Percentiles rank a stretch among this genome's conserved stretches.
phyloP scores from a whole-genome alignment of 2,329 filamentous ascomycete genomes.

The Sclerotinia subarctica region DNA sequence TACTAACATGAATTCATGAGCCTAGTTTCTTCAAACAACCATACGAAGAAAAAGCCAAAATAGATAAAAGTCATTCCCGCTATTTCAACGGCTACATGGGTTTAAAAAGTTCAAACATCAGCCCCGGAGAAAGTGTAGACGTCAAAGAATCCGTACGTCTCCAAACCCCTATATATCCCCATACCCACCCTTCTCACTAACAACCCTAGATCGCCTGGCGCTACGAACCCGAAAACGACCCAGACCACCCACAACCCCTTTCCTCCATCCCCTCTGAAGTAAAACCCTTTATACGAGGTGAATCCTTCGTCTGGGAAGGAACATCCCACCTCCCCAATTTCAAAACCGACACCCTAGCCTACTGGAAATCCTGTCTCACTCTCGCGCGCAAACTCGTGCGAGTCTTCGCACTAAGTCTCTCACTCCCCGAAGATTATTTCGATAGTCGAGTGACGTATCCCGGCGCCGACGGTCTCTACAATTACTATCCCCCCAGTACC shows the following conservation, averaged over 20 bases:
- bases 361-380: constrained; percentile 49
- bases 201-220: constrained; percentile 41
- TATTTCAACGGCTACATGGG: constrained; percentile 48
- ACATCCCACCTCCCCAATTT: constrained; percentile 49
- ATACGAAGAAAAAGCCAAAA: constrained; percentile 44
- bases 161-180: background rate
- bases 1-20: constrained; percentile 13
- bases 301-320: constrained; percentile 53
- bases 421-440: constrained; percentile 53
- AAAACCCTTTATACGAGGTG: constrained; percentile 43
- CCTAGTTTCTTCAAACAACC: constrained; percentile 50
- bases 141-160: constrained; percentile 45
- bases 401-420: constrained; percentile 53
- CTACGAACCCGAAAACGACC: constrained; percentile 53
- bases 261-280: constrained; percentile 45
- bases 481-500: constrained; percentile 45
- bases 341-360: constrained; percentile 45
- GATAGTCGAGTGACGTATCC: constrained; percentile 53
- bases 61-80: constrained; percentile 39
- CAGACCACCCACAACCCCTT: constrained; percentile 41
- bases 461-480: constrained; percentile 44
- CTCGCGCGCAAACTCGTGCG: constrained; percentile 51
- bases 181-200: background rate
- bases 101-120: constrained; percentile 46
- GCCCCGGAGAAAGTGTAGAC: constrained; percentile 49